phyloP scores from a whole-genome alignment of 495 filamentous ascomycete species.

The Aspergillus panamensis region DNA sequence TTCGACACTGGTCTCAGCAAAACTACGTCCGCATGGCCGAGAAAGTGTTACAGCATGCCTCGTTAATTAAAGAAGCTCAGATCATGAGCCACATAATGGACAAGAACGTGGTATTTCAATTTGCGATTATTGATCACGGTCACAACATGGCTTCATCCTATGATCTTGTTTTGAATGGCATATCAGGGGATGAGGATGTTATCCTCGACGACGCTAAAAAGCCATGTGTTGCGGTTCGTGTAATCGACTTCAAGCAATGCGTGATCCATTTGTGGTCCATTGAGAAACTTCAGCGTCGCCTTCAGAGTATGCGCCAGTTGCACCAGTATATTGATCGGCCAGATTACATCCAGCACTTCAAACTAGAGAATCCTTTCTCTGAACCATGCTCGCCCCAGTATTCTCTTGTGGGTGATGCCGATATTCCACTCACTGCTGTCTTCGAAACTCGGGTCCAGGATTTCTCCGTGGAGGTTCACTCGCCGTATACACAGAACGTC shows the following conservation, averaged over 20 bases:
- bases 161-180: slow-evolving; percentile 90
- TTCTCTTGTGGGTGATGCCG: slow-evolving; percentile 88
- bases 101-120: slow-evolving; percentile 92
- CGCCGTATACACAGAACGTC: slow-evolving; percentile 85
- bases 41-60: slow-evolving; percentile 80
- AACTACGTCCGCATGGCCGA: slow-evolving; percentile 96
- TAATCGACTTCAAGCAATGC: slow-evolving; percentile 84
- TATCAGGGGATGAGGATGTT: slow-evolving; percentile 83
- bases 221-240: slow-evolving; percentile 85
- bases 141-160: slow-evolving; percentile 90
- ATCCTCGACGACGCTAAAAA: slow-evolving; percentile 78
- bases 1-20: slow-evolving; percentile 75
- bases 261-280: slow-evolving; percentile 94
- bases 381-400: slow-evolving; percentile 88
- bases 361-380: slow-evolving; percentile 69
- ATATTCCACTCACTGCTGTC: slow-evolving; percentile 88
- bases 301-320: slow-evolving; percentile 91
- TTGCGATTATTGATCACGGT: slow-evolving; percentile 83
- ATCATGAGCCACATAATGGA: slow-evolving; percentile 97
- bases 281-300: slow-evolving; percentile 81
- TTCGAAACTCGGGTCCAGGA: slow-evolving; percentile 95
- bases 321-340: slow-evolving; percentile 94
- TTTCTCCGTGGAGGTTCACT: slow-evolving; percentile 83
- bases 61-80: slow-evolving; percentile 89
- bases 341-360: slow-evolving; percentile 75